A percentile compares a stretch with the other conserved stretches of the same genome.
These are phyloP conservation scores for Hypoxylon sp. DNA, from an alignment of 2,329 filamentous ascomycete genomes.

Conservation along the genomic window DNA sequence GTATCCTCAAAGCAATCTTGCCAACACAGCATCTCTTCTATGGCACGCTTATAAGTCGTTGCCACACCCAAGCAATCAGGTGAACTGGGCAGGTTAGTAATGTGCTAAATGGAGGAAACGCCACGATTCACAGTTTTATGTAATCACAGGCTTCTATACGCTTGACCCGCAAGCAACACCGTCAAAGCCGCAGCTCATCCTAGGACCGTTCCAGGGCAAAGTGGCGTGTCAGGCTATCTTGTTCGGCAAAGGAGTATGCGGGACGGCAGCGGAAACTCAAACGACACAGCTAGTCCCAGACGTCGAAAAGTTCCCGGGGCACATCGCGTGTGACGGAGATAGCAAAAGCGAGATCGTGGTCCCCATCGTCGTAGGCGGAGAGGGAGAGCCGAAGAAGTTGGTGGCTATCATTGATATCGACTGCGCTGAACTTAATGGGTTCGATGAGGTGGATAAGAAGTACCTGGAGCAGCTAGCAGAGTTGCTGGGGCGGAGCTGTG, in stretches of 20 bases:
- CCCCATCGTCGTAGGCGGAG: conserved; percentile 68
- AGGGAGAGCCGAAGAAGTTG: conserved; percentile 60
- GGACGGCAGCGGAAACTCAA: conserved; percentile 73
- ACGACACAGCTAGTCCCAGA: conserved; percentile 78
- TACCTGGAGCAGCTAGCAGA: conserved; percentile 77
- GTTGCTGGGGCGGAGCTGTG: conserved; percentile 72
- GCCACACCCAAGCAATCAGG: conserved; percentile 72
- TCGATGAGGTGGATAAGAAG: conserved; percentile 76
- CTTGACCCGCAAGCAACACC: conserved; percentile 65
- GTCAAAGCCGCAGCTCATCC: conserved; percentile 70
- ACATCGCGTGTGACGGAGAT: conserved; percentile 85
- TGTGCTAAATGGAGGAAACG: conserved; percentile 8
- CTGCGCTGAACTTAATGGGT: conserved; percentile 76
- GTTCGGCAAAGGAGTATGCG: conserved; percentile 83
- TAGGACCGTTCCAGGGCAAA: conserved; percentile 86
- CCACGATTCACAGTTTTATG: conserved; percentile 9
- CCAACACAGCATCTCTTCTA: conserved; percentile 81
- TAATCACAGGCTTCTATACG: conserved; percentile 77
- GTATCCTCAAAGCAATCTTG: conserved; percentile 73
- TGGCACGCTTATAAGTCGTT: conserved; percentile 86
- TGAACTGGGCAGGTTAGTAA: conserved; percentile 80
- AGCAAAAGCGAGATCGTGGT: conserved; percentile 87
- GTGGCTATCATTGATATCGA: conserved; percentile 87
- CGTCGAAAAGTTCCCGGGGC: conserved; percentile 81
- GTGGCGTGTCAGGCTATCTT: conserved; percentile 84